Conservation (phyloP, 345 rosid species). For the Lepidium africanum region DNA sequence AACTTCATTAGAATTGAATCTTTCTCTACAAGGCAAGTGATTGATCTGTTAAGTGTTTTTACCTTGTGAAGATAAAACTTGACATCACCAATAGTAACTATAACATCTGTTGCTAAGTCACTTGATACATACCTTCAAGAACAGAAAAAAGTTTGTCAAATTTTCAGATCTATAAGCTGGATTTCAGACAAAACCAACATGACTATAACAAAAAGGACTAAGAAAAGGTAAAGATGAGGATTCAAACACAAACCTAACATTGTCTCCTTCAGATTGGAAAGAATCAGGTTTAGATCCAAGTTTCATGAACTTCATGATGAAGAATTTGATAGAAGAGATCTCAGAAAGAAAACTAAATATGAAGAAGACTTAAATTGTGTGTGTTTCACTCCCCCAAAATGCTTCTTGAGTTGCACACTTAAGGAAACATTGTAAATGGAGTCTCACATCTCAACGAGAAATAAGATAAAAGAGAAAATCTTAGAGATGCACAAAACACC, state of each 20-base stretch:
- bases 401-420: constrained; percentile 33
- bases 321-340: neutral
- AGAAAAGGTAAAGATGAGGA: neutral
- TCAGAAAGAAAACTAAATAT: neutral
- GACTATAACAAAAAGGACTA: neutral
- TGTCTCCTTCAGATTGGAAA: constrained; percentile 64
- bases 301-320: constrained; percentile 82
- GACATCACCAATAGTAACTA: constrained; percentile 46
- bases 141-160: neutral
- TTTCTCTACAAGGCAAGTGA: neutral
- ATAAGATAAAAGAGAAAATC: constrained; percentile 5
- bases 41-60: neutral
- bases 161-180: neutral
- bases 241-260: constrained; percentile 40
- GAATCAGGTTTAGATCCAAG: constrained; percentile 86
- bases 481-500: constrained; percentile 38
- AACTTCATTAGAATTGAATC: neutral
- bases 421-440: constrained; percentile 36
- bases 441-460: constrained; percentile 30
- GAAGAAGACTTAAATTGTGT: neutral
- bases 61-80: constrained; percentile 80
- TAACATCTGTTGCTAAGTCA: constrained; percentile 66
- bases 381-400: constrained; percentile 21
- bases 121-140: constrained; percentile 53
- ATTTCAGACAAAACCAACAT: neutral